Evolutionary conservation across 2,329 filamentous ascomycete species (phyloP).

Genomic region (Dactylellina cionopaga): DNA sequence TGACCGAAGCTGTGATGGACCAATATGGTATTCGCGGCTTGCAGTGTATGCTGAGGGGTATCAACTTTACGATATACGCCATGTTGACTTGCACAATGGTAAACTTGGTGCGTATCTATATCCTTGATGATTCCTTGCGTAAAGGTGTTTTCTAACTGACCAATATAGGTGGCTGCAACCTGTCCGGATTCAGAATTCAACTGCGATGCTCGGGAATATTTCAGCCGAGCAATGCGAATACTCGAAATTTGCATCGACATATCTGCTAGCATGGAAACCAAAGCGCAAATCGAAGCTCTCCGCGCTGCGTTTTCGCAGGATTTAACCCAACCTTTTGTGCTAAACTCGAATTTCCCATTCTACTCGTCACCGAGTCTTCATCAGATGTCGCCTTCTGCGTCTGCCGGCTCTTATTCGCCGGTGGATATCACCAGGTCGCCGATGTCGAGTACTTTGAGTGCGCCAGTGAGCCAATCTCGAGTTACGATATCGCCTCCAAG

Average conservation of each 20-base stretch:
- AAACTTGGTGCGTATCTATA: slow-evolving; percentile 78
- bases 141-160: slow-evolving; percentile 49
- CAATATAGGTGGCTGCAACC: slow-evolving; percentile 80
- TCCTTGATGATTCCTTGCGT: slow-evolving; percentile 3
- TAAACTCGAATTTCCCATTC: slow-evolving; percentile 82
- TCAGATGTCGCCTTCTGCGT: slow-evolving; percentile 67
- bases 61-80: slow-evolving; percentile 94
- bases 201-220: slow-evolving; percentile 84
- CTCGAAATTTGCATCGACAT: slow-evolving; percentile 90
- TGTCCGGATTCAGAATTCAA: slow-evolving; percentile 92
- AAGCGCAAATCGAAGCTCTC: slow-evolving; percentile 87
- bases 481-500: slow-evolving; percentile 62
- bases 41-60: slow-evolving; percentile 90
- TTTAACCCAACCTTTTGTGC: slow-evolving; percentile 81
- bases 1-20: slow-evolving; percentile 84
- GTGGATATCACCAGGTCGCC: slow-evolving; percentile 65
- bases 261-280: slow-evolving; percentile 60
- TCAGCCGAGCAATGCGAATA: slow-evolving; percentile 92
- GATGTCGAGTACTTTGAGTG: slow-evolving; percentile 58
- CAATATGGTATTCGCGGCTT: slow-evolving; percentile 81
- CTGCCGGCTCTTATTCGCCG: slow-evolving; percentile 59
- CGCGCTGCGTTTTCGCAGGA: slow-evolving; percentile 92
- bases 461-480: slow-evolving; percentile 52
- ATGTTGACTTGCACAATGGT: slow-evolving; percentile 91
- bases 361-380: slow-evolving; percentile 74